Evolutionary conservation across 2,329 filamentous ascomycete species (phyloP).

Genomic region (Cytospora piceicola): DNA sequence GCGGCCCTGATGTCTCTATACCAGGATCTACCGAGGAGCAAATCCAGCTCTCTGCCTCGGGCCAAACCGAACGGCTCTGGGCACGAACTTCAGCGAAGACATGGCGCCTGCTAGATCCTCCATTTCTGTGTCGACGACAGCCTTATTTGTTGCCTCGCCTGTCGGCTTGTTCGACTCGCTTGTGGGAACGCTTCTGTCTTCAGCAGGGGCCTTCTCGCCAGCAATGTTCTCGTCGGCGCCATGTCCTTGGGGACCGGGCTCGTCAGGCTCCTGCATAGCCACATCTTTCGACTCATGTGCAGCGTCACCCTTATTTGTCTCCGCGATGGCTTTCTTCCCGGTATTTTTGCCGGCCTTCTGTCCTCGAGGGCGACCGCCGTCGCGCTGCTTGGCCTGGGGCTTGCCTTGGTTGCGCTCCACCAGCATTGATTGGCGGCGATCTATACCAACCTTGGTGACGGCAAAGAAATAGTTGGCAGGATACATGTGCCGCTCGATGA

Average conservation of each 20-base stretch:
- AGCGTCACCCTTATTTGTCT: neutral
- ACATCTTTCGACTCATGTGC: slow-evolving; percentile 1
- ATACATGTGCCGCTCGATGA: slow-evolving; percentile 94
- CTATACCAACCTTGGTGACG: slow-evolving; percentile 87
- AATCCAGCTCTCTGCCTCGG: slow-evolving; percentile 58
- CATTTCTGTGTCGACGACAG: slow-evolving; percentile 56
- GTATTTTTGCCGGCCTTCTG: slow-evolving; percentile 38
- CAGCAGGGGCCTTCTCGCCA: neutral
- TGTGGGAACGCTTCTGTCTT: neutral
- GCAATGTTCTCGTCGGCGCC: neutral
- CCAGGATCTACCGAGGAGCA: slow-evolving; percentile 45
- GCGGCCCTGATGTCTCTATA: neutral
- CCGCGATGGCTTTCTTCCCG: neutral
- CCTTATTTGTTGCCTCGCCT: neutral
- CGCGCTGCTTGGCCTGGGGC: slow-evolving; percentile 45
- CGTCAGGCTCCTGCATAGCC: slow-evolving; percentile 11
- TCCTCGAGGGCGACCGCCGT: slow-evolving; percentile 31
- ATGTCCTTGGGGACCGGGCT: neutral
- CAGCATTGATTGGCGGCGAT: slow-evolving; percentile 79
- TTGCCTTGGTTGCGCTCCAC: slow-evolving; percentile 53
- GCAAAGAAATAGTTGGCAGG: slow-evolving; percentile 87
- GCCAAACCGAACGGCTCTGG: slow-evolving; percentile 68
- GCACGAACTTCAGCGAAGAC: slow-evolving; percentile 73
- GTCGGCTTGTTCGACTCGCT: neutral
- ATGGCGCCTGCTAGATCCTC: slow-evolving; percentile 68